Evolutionary conservation across 768 basidiomycete genomes (phyloP).

Genomic region (Collybiopsis confluens): DNA sequence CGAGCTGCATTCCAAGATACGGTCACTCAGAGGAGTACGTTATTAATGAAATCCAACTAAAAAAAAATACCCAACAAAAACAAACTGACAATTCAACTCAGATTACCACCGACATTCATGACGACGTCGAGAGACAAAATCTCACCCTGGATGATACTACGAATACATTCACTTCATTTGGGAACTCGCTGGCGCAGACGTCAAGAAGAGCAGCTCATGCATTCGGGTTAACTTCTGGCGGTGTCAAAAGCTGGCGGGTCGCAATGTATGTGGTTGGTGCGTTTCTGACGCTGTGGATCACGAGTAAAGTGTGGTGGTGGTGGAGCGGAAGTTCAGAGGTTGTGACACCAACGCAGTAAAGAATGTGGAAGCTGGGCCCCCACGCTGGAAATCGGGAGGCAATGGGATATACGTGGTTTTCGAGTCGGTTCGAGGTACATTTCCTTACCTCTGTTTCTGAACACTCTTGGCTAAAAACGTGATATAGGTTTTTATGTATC

Average conservation of each 20-base stretch:
- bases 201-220: slow-evolving; percentile 68
- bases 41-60: background rate
- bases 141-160: slow-evolving; percentile 68
- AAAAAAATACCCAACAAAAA: too few species aligned
- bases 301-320: slow-evolving; percentile 46
- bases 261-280: slow-evolving; percentile 54
- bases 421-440: too few species aligned
- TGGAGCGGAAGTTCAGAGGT: slow-evolving; percentile 29
- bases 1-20: slow-evolving; percentile 80
- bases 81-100: slow-evolving; percentile 26
- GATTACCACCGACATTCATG: slow-evolving; percentile 87
- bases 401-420: too few species aligned
- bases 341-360: background rate
- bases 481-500: too few species aligned
- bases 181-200: slow-evolving; percentile 57
- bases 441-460: too few species aligned
- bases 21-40: slow-evolving; percentile 74
- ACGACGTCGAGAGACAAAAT: slow-evolving; percentile 83
- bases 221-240: slow-evolving; percentile 65
- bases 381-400: too few species aligned
- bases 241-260: slow-evolving; percentile 66
- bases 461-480: too few species aligned
- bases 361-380: too few species aligned
- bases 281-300: slow-evolving; percentile 55
- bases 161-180: slow-evolving; percentile 65